A percentile compares a stretch with the other conserved stretches of the same genome.
These are phyloP conservation scores for Peronospora destructor DNA, from an alignment of 352 stramenopile species.

Conservation along the genomic window DNA sequence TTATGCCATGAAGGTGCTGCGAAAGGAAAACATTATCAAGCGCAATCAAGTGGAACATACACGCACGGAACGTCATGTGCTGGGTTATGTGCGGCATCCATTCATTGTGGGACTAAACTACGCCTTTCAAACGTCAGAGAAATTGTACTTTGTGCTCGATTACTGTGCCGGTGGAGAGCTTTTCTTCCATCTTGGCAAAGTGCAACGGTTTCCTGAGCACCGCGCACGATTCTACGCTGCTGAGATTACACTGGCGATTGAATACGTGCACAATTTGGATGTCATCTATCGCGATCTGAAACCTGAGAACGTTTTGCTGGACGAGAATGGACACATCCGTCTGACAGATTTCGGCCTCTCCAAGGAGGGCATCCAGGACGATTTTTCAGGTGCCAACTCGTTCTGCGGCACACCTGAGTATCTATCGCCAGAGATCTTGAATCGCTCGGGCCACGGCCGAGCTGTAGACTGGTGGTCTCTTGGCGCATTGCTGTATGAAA, in stretches of 20 bases:
- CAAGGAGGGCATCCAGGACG: constrained; percentile 83
- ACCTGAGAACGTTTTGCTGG: constrained; percentile 96
- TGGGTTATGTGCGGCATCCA: constrained; percentile 95
- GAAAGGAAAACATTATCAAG: constrained; percentile 99
- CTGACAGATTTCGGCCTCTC: constrained; percentile 97
- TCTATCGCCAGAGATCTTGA: constrained; percentile 98
- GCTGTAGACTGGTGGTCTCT: constrained; percentile 98
- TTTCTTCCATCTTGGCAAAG: constrained; percentile 89
- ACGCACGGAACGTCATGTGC: constrained; percentile 95
- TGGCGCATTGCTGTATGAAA: constrained; percentile 83
- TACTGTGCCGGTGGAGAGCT: constrained; percentile 96
- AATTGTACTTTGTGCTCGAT: constrained; percentile 98
- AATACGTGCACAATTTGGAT: constrained; percentile 91
- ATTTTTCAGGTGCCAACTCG: constrained; percentile 92
- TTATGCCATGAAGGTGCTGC: constrained; percentile 98
- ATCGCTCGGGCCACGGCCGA: constrained; percentile 92
- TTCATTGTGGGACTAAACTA: constrained; percentile 96
- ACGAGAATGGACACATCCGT: constrained; percentile 93
- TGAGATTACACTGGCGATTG: constrained; percentile 95
- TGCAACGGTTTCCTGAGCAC: constrained; percentile 92
- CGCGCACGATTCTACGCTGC: constrained; percentile 95
- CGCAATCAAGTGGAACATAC: constrained; percentile 98
- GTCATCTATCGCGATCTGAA: constrained; percentile 97
- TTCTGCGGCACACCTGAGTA: constrained; percentile 98
- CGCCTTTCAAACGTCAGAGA: constrained; percentile 94